Conservation (phyloP, 257 asterid genomes). For the Verbascum thapsus region DNA sequence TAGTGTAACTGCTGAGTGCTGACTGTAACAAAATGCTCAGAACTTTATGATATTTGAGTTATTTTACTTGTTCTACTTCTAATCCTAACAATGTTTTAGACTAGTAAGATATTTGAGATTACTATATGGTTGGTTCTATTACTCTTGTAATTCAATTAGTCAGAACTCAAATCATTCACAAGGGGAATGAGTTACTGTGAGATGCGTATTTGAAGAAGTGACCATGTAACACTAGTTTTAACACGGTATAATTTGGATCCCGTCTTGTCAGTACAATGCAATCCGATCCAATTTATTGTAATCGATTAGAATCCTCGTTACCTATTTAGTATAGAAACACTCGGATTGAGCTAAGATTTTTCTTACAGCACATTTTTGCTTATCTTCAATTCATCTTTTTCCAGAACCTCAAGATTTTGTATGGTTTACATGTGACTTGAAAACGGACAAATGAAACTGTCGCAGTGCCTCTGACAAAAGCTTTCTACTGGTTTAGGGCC, state of each 20-base stretch:
- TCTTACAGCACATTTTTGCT: constrained; percentile 12
- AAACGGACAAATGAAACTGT: not conserved
- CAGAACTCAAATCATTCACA: too few relatives aligned
- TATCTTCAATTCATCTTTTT: constrained; percentile 13
- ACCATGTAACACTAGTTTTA: too few relatives aligned
- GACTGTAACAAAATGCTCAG: not conserved
- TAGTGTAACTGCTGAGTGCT: not conserved
- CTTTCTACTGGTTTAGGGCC: constrained; percentile 9
- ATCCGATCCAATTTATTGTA: too few relatives aligned
- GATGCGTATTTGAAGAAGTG: too few relatives aligned
- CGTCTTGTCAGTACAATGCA: too few relatives aligned
- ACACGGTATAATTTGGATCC: too few relatives aligned
- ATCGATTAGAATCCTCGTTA: too few relatives aligned
- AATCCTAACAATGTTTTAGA: not conserved
- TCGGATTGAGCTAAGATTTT: constrained; percentile 17
- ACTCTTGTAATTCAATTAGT: too few relatives aligned
- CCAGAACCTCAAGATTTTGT: too few relatives aligned
- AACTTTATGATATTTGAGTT: not conserved
- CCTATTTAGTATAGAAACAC: constrained; percentile 14
- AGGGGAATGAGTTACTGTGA: too few relatives aligned
- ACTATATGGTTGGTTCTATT: constrained; percentile 6
- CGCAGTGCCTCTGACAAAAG: not conserved
- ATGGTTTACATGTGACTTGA: constrained; percentile 18
- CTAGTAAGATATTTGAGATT: not conserved
- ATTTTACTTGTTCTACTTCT: not conserved